Evolutionary conservation across 208 protist genomes (phyloP).

Genomic region (Acanthamoeba healyi): DNA sequence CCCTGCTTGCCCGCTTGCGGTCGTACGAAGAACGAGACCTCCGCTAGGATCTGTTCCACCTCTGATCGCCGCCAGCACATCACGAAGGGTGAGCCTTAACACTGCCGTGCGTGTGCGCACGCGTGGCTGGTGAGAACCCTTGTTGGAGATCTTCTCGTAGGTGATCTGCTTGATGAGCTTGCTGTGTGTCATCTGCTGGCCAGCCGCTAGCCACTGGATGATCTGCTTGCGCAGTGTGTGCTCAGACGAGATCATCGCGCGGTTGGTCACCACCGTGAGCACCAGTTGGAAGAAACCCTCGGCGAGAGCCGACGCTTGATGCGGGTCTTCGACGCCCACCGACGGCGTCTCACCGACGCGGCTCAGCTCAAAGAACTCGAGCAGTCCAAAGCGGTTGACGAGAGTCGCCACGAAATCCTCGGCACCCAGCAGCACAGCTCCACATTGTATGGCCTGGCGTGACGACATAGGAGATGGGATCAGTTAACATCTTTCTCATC

Average conservation of each 20-base stretch:
- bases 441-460: constrained; percentile 37
- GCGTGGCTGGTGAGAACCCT: background rate
- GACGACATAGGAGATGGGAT: background rate
- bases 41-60: constrained; percentile 17
- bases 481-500: no score
- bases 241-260: constrained; percentile 6
- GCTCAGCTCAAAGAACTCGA: constrained; percentile 6
- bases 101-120: no score
- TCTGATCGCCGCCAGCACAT: background rate
- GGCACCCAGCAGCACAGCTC: constrained; percentile 1
- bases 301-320: background rate
- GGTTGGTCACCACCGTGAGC: constrained; percentile 30
- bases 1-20: constrained; percentile 68
- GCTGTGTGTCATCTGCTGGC: constrained; percentile 43
- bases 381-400: background rate
- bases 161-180: constrained; percentile 58
- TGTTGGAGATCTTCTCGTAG: constrained; percentile 4
- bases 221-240: constrained; percentile 33
- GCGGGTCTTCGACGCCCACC: background rate
- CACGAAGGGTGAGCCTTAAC: no score
- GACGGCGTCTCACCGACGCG: background rate
- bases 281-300: constrained; percentile 39
- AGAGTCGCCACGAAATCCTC: constrained; percentile 29
- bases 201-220: constrained; percentile 62
- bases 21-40: constrained; percentile 19